Base-by-base conservation (phyloP, 306 rosid genomes). In the Sesbania bispinosa region DNA sequence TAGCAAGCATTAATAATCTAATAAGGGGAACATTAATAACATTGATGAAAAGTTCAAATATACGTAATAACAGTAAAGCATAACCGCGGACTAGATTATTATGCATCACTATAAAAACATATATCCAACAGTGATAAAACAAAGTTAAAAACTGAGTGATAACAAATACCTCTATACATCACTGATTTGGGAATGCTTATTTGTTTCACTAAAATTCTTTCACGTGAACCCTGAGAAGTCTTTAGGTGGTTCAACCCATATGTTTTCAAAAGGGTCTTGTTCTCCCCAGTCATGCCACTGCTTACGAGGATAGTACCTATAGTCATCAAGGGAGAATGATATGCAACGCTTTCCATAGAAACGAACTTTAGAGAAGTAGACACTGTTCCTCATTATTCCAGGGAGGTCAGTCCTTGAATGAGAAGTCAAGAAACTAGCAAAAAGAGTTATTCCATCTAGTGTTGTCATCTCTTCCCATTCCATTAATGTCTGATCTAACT, bases 211-310 rank as follows among this genome's bases (percentile, higher is more conserved):
- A 74, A 68, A 59, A 60, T 65, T 79, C 81, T 77, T n/a, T 82
- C 85, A 85, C 6, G 64, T 58, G 77, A 92, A 87, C 54, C 83
- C 72, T 23, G 84, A 18, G 76, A 88, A 84, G 83, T 81, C 82
- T 67, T 87, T 73, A 5, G 93, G 97, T 21, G 96, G 91, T 62
- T 91, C 96, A 64, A 91, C 77, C 97, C 97, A 91, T 62, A 91
- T 87, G 73, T 80, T 87, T 72, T 85, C 90, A 14, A 87, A 92
- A 18, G 96, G 91, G 73, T 89, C 92, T 82, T 84, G 91, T 67
- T 92, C 96, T 68, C 91, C 96, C 93, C 97, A 92, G 58, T 92
- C 96, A 82, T 89, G 83, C 66, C 83, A 92, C 77, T 87, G 88
- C 85, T 92, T 92, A 38, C 92, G 96, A 46, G 97, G 96, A 65